Evolutionary conservation across 768 basidiomycete species (phyloP), one percentile per base, ranked within the genome.

Genomic region (Russula olivacea): DNA sequence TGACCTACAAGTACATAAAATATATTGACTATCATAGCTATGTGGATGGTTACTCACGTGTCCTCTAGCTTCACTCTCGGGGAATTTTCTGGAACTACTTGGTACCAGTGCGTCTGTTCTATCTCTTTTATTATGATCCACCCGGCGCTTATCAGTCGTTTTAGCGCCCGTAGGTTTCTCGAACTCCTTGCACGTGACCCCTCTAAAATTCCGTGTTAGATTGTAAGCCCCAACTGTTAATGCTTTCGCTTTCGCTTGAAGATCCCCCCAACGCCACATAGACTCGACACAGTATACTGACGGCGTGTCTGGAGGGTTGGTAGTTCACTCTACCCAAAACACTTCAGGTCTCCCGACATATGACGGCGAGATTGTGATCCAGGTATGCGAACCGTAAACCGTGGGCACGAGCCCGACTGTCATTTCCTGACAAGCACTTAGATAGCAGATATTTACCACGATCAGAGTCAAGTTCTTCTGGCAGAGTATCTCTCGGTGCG

Each of bases 271-370:
- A 50, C 6, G 1, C 40, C 28, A 47, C 38, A 30, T 36, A 72
- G 71, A 38, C 61, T 64, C 66, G n/a, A 74, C 69, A 32, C 71
- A 73, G 53, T 79, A 79, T 66, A 81, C 79, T 11, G 82, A 83
- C 56, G 82, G 82, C 14, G 72, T 81, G 58, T 76, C 75, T 23
- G 82, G 81, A 0, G 77, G 80, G 28, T 64, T 83, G 36, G 69
- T 83, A 34, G 75, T 82, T 1, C 78, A 83, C 66, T 74, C 76
- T 2, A 73, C 76, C 23, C 71, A 77, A 28, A 66, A 72, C 19
- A 71, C 72, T 50, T 61, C 71, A 36, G 67, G 69, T 14, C 69
- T 74, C n/a, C 73, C 74, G 12, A 23, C 71, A 7, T 79, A 78
- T 66, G 79, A 80, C 55, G 69, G 68, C 9, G 80, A 80, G 4